These are phyloP conservation scores for Scenedesmus sp. DNA, from an alignment of 163 green algal species.

Conservation along the genomic window DNA sequence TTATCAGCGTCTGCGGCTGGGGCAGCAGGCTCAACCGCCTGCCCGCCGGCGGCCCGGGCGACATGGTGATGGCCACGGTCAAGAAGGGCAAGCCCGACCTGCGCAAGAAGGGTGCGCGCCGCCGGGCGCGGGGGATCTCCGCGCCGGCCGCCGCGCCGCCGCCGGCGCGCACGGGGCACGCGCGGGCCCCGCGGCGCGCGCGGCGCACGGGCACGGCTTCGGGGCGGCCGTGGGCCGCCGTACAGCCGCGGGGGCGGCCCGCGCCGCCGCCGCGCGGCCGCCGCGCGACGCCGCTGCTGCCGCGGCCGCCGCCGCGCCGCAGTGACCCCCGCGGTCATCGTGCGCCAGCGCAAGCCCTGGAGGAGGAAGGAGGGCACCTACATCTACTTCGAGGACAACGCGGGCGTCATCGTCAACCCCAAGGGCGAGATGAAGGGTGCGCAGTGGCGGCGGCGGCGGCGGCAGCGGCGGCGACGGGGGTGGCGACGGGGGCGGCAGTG, in stretches of 20 bases:
- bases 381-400: slow-evolving; percentile 99
- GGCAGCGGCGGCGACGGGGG: neutral
- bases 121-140: too few relatives aligned
- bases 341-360: slow-evolving; percentile 98
- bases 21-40: slow-evolving; percentile 96
- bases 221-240: too few relatives aligned
- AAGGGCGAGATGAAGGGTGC: slow-evolving; percentile 99
- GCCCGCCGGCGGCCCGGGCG: slow-evolving; percentile 85
- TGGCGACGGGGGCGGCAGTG: neutral
- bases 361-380: slow-evolving; percentile 97
- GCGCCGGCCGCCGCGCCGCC: too few relatives aligned
- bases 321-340: slow-evolving; percentile 98
- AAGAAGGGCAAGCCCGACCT: slow-evolving; percentile 99
- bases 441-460: slow-evolving; percentile 24
- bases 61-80: slow-evolving; percentile 99
- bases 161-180: too few relatives aligned
- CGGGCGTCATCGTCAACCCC: slow-evolving; percentile 99
- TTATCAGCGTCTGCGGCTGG: slow-evolving; percentile 96
- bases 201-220: too few relatives aligned
- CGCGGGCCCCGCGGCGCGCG: too few relatives aligned
- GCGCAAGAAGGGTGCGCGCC: slow-evolving; percentile 95
- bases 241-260: too few relatives aligned
- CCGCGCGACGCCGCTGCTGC: neutral
- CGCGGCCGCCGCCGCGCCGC: slow-evolving; percentile 30
- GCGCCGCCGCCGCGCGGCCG: too few relatives aligned